Percentiles rank a stretch among this genome's conserved stretches.
Evolutionary conservation across 2,329 filamentous ascomycete species (phyloP).

Genomic region (Huntiella bhutanensis): DNA sequence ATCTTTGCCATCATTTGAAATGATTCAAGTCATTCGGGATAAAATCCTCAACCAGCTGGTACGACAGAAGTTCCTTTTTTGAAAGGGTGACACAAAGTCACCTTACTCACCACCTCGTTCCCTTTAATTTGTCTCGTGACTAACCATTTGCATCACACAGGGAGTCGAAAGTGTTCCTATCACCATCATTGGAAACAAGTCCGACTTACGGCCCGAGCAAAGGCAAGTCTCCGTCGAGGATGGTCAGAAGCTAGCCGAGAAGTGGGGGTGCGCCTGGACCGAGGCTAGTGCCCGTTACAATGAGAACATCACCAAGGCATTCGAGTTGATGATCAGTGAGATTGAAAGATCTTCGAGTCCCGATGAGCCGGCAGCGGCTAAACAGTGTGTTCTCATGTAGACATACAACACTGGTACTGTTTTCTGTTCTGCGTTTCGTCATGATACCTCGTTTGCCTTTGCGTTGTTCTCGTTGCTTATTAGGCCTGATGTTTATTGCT

Average conservation of each 20-base stretch:
- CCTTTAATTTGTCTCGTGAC: neutral
- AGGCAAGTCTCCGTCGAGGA: constrained; percentile 77
- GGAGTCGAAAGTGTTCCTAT: constrained; percentile 85
- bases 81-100: neutral
- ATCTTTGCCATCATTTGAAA: constrained; percentile 86
- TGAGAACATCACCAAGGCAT: constrained; percentile 80
- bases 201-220: constrained; percentile 79
- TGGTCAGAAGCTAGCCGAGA: constrained; percentile 65
- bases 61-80: constrained; percentile 19
- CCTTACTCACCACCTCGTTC: neutral
- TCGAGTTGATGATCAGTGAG: constrained; percentile 84
- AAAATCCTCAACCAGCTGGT: constrained; percentile 96
- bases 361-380: constrained; percentile 57
- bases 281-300: constrained; percentile 90
- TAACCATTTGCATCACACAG: constrained; percentile 24
- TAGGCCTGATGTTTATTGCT: no score
- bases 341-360: constrained; percentile 92
- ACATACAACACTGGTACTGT: neutral
- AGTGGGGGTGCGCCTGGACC: constrained; percentile 83
- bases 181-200: constrained; percentile 93
- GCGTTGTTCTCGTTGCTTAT: no score
- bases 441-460: neutral
- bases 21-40: constrained; percentile 87
- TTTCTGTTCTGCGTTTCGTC: neutral
- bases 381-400: constrained; percentile 80